Conservation (phyloP, 192 early-diverging fungal species). For the Linnemannia exigua region DNA sequence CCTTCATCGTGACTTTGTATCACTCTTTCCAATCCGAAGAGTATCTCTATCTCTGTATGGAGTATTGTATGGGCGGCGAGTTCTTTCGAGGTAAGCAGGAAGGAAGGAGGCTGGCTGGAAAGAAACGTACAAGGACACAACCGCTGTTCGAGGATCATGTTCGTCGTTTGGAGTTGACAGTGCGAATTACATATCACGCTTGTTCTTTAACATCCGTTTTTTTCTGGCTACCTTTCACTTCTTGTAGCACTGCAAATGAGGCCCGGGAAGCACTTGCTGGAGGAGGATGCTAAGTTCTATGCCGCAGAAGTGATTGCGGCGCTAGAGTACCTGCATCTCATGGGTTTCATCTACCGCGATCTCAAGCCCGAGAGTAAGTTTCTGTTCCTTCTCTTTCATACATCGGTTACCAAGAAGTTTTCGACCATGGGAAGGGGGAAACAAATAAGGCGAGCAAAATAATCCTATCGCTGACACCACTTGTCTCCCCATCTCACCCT, state of each 20-base stretch:
- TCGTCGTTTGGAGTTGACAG: too few relatives aligned
- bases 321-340: conserved; percentile 95
- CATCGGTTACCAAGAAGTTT: not conserved
- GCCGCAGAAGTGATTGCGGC: conserved; percentile 97
- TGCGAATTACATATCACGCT: too few relatives aligned
- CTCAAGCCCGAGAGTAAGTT: conserved; percentile 96
- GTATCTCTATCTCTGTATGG: conserved; percentile 89
- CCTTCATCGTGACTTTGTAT: conserved; percentile 91
- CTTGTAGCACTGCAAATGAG: conserved; percentile 84
- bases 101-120: not conserved
- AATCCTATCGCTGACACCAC: too few relatives aligned
- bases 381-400: conserved; percentile 4
- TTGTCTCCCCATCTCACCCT: not conserved
- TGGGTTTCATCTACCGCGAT: conserved; percentile 98
- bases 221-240: too few relatives aligned
- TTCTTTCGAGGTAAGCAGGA: conserved; percentile 79
- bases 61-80: conserved; percentile 92
- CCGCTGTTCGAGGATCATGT: not conserved
- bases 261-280: conserved; percentile 89
- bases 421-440: too few relatives aligned
- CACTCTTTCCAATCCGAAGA: conserved; percentile 91
- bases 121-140: not conserved
- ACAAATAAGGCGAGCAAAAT: too few relatives aligned
- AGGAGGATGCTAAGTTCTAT: conserved; percentile 96
- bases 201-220: too few relatives aligned